These are phyloP conservation scores for Phytopythium sindhum DNA, from an alignment of 352 stramenopile genomes.

Conservation along the genomic window DNA sequence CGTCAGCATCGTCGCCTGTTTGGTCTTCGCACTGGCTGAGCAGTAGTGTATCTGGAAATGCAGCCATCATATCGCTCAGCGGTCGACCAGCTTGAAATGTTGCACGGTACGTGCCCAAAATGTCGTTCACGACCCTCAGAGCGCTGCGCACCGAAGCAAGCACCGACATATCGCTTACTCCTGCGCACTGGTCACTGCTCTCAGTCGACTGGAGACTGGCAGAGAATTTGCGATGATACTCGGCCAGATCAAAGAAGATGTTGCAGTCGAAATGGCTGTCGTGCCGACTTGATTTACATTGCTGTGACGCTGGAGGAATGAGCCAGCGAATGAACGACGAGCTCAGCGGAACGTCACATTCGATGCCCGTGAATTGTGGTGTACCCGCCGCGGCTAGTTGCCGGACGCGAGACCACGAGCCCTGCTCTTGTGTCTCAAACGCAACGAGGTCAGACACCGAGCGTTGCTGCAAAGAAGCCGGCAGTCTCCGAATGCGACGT, in stretches of 20 bases:
- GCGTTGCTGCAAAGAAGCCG: neutral
- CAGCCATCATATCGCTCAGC: neutral
- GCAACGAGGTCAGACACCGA: neutral
- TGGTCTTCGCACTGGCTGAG: neutral
- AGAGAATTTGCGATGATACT: conserved; percentile 27
- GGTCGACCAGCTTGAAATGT: neutral
- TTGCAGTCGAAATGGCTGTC: conserved; percentile 15
- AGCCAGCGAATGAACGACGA: conserved; percentile 34
- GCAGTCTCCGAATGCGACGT: conserved; percentile 19
- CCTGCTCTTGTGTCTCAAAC: conserved; percentile 9
- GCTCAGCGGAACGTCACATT: conserved; percentile 34
- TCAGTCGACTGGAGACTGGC: conserved; percentile 5
- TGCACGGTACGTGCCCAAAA: neutral
- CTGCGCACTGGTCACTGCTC: neutral
- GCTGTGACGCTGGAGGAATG: neutral
- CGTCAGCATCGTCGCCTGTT: neutral
- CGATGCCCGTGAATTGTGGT: conserved; percentile 26
- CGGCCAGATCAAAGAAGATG: conserved; percentile 34
- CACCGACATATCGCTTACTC: neutral
- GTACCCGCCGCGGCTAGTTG: conserved; percentile 16
- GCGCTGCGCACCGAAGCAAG: neutral
- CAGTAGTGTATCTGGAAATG: neutral
- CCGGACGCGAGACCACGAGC: conserved; percentile 19
- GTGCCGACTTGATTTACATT: neutral
- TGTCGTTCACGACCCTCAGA: neutral